A percentile compares a stretch with the other conserved stretches of the same genome.
phyloP scores from a whole-genome alignment of 176 grass and related monocot species.

The Lolium multiflorum region DNA sequence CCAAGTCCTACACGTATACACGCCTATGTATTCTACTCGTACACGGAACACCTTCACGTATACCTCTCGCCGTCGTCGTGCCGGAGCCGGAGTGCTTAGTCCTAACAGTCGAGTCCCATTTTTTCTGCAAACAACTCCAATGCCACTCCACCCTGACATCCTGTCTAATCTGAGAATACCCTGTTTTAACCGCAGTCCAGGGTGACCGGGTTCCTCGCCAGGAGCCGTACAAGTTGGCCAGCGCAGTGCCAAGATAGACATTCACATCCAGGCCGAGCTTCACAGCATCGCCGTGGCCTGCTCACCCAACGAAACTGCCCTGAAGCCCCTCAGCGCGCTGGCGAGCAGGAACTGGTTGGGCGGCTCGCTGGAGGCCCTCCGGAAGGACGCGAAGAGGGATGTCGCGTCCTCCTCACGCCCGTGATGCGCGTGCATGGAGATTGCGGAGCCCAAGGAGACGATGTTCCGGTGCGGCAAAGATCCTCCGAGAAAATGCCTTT shows the following conservation, averaged over 20 bases:
- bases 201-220: constrained; percentile 57
- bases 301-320: constrained; percentile 29
- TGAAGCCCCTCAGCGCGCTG: constrained; percentile 50
- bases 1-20: too few relatives aligned
- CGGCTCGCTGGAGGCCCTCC: background rate
- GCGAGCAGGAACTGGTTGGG: constrained; percentile 76
- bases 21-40: too few relatives aligned
- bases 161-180: constrained; percentile 52
- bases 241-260: constrained; percentile 25
- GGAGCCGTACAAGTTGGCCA: constrained; percentile 65
- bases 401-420: constrained; percentile 28
- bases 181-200: constrained; percentile 84
- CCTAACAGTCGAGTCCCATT: too few relatives aligned
- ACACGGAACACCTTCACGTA: too few relatives aligned
- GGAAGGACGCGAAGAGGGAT: constrained; percentile 40
- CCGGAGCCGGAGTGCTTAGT: too few relatives aligned
- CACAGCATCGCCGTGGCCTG: constrained; percentile 58
- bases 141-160: too few relatives aligned
- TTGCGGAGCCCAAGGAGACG: constrained; percentile 66
- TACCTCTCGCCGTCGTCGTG: too few relatives aligned
- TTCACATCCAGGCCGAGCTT: constrained; percentile 58
- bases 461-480: constrained; percentile 55
- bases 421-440: constrained; percentile 66
- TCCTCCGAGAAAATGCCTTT: too few relatives aligned
- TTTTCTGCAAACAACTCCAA: too few relatives aligned